Conservation (phyloP, 176 grass and related monocot species). For the Musa beccarii region DNA sequence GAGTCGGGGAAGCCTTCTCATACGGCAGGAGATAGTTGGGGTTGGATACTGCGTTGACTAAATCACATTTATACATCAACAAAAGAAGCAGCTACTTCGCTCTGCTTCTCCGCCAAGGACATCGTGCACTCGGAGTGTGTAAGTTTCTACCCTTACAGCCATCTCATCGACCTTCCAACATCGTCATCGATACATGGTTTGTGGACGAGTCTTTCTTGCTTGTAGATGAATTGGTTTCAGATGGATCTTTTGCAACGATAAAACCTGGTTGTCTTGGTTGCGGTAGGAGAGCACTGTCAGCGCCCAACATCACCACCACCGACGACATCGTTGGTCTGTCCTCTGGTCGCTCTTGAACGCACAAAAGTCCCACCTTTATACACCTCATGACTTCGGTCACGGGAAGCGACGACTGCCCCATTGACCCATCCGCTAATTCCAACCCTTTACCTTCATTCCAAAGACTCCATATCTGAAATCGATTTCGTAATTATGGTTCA, state of each 20-base stretch:
- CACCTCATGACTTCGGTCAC: background rate
- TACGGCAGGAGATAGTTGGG: too few species aligned
- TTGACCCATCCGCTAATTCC: background rate
- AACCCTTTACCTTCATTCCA: background rate
- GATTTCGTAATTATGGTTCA: background rate
- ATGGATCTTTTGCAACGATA: background rate
- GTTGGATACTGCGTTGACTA: too few species aligned
- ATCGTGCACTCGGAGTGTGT: too few species aligned
- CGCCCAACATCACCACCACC: background rate
- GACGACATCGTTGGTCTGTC: background rate
- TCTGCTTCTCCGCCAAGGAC: too few species aligned
- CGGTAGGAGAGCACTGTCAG: background rate
- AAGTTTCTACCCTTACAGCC: too few species aligned
- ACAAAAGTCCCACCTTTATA: background rate
- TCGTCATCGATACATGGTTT: too few species aligned
- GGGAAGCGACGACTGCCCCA: background rate
- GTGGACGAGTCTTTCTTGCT: background rate
- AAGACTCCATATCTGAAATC: background rate
- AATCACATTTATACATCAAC: too few species aligned
- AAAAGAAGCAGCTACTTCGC: too few species aligned
- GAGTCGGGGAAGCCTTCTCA: too few species aligned
- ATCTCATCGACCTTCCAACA: too few species aligned
- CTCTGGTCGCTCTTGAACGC: background rate
- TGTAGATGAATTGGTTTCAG: background rate
- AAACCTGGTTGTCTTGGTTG: background rate